Base-by-base conservation (phyloP, 75 land plant species). In the Isoetes taiwanensis region DNA sequence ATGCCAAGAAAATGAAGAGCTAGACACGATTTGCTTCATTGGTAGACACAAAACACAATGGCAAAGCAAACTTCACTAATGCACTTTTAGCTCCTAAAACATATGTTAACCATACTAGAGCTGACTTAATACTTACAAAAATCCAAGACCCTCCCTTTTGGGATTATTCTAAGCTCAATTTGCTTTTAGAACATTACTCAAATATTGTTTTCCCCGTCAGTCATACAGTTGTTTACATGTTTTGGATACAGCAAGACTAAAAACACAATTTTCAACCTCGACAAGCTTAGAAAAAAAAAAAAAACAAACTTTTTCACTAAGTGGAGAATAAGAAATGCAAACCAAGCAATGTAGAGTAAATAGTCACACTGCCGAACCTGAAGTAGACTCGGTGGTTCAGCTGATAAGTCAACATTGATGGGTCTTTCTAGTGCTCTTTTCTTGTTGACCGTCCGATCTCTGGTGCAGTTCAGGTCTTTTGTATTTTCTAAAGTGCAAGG, bases 361-460 rank as follows among this genome's bases (percentile, higher is more conserved):
- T 30, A 11, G 32, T 32, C 32, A 32, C 6, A 53, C 29, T 25
- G 8, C 19, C 57, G 11, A 32, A 70, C 73, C 73, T 65, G 71
- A 28, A 70, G 61, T 16, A 67, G 41, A 23, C 43, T 62, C 29
- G 50, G 27, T 12, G 73, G 65, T n/a, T 59, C 56, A 3, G 5
- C 66, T 25, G 21, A 30, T 68, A 64, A 40, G 50, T 65, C 56
- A 58, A 30, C 53, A 38, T 9, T 69, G 29, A 26, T 66, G 71
- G 65, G 56, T 25, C 43, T 57, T 28, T 70, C 73, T 11, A 70
- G 23, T 26, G 73, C 71, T 35, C 35, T 58, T 57, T 21, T 48
- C 70, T 71, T 34, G 55, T 37, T 3, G 32, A 34, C 29, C 57
- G 57, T 70, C n/a, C 61, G 62, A 35, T 67, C 62, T 24, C 42